Conservation (phyloP, 1,139 yeast species). For the Geotrichum macrosporum region DNA sequence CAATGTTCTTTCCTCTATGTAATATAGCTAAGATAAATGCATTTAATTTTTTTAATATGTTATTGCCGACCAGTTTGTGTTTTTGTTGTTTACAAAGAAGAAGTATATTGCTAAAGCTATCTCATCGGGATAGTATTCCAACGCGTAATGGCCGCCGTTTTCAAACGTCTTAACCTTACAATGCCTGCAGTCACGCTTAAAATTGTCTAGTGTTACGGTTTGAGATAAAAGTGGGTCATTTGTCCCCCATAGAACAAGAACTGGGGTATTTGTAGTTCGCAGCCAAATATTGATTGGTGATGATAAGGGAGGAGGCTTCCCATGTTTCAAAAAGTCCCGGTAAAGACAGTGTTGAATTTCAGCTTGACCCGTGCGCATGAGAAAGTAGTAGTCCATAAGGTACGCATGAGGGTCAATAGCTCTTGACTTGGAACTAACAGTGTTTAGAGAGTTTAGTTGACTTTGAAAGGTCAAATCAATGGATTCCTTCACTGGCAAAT, state of each 20-base stretch:
- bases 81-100: slow-evolving; percentile 19
- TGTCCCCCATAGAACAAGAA: slow-evolving; percentile 45
- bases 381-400: slow-evolving; percentile 35
- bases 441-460: not conserved
- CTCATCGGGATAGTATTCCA: slow-evolving; percentile 36
- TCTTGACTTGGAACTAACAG: not conserved
- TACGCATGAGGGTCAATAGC: slow-evolving; percentile 39
- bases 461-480: not conserved
- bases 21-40: not conserved
- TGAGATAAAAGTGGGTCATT: slow-evolving; percentile 41
- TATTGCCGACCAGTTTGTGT: not conserved
- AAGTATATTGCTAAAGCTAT: slow-evolving; percentile 34
- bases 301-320: not conserved
- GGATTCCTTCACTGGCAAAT: not conserved
- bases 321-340: slow-evolving; percentile 36
- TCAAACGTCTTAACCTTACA: slow-evolving; percentile 32
- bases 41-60: not conserved
- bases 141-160: slow-evolving; percentile 44
- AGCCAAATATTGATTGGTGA: slow-evolving; percentile 34
- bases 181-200: slow-evolving; percentile 36
- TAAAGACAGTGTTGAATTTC: slow-evolving; percentile 39
- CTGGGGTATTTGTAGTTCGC: slow-evolving; percentile 38
- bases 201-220: slow-evolving; percentile 40
- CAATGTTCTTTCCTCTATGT: slow-evolving; percentile 20
- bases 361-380: slow-evolving; percentile 33